phyloP scores from a whole-genome alignment of 2,329 filamentous ascomycete genomes.

The Penicillium sp. region DNA sequence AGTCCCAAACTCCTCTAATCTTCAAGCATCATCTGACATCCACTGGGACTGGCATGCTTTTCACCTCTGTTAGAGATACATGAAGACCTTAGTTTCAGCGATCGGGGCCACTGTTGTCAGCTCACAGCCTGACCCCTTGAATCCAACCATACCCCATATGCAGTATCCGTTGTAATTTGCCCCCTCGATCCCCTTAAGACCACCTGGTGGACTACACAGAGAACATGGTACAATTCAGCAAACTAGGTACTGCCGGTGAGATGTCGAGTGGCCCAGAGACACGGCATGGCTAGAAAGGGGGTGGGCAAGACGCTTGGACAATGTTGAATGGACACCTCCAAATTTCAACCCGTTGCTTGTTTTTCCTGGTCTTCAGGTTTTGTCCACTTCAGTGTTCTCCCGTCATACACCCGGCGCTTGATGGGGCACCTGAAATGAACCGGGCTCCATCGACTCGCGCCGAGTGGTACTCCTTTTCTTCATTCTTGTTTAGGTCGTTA shows the following conservation, averaged over 20 bases:
- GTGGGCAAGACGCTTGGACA: slow-evolving; percentile 5
- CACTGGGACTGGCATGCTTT: not conserved
- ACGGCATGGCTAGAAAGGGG: slow-evolving; percentile 19
- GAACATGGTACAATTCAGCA: slow-evolving; percentile 2
- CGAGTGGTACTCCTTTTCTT: not conserved
- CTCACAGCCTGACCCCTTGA: not conserved
- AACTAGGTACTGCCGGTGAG: slow-evolving; percentile 10
- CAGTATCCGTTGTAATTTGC: not conserved
- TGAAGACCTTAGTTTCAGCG: not conserved
- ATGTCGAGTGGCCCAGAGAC: slow-evolving; percentile 24
- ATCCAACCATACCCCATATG: not conserved
- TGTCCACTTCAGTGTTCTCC: not conserved
- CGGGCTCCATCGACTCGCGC: not conserved
- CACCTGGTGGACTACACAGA: not conserved
- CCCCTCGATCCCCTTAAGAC: not conserved
- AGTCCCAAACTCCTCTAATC: not conserved
- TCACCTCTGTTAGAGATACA: not conserved
- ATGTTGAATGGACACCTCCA: not conserved
- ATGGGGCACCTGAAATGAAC: slow-evolving; percentile 6
- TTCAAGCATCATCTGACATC: not conserved
- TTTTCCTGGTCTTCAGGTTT: slow-evolving; percentile 12
- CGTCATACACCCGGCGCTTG: slow-evolving; percentile 4
- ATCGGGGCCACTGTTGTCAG: not conserved
- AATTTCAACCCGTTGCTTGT: slow-evolving; percentile 12
- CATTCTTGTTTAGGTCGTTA: not conserved